A percentile compares a stretch with the other conserved stretches of the same genome.
Evolutionary conservation across 177 flowering plant species (phyloP).

Genomic region (Vitis hybrid): DNA sequence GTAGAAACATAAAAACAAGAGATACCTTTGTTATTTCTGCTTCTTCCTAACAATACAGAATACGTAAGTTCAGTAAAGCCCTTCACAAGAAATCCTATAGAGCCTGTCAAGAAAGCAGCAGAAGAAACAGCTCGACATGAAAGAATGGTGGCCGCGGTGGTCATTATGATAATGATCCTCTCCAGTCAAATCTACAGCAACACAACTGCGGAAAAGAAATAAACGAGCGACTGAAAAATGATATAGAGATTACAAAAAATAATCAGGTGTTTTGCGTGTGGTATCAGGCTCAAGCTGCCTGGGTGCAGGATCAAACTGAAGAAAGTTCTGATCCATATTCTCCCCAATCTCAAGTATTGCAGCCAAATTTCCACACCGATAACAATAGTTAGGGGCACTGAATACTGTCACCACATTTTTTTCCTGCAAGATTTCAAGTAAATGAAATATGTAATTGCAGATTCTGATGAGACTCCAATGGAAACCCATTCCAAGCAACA

Average conservation of each 20-base stretch:
- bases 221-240: conserved; percentile 2
- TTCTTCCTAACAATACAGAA: neutral
- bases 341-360: too few relatives aligned
- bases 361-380: too few relatives aligned
- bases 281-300: too few relatives aligned
- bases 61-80: neutral
- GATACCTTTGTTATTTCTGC: conserved; percentile 6
- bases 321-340: too few relatives aligned
- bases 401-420: too few relatives aligned
- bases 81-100: neutral
- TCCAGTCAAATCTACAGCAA: conserved; percentile 12
- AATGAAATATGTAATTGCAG: neutral
- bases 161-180: conserved; percentile 13
- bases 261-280: too few relatives aligned
- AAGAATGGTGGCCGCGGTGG: conserved; percentile 9
- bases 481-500: neutral
- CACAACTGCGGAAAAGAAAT: conserved; percentile 2
- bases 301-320: too few relatives aligned
- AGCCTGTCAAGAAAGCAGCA: neutral
- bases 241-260: too few relatives aligned
- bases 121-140: conserved; percentile 1
- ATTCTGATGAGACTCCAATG: neutral
- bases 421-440: neutral
- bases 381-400: too few relatives aligned
- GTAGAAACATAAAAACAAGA: neutral